Evolutionary conservation across 202 grass and related monocot genomes (phyloP), one percentile per base, ranked within the genome.

Genomic region (Saccharum hybrid): DNA sequence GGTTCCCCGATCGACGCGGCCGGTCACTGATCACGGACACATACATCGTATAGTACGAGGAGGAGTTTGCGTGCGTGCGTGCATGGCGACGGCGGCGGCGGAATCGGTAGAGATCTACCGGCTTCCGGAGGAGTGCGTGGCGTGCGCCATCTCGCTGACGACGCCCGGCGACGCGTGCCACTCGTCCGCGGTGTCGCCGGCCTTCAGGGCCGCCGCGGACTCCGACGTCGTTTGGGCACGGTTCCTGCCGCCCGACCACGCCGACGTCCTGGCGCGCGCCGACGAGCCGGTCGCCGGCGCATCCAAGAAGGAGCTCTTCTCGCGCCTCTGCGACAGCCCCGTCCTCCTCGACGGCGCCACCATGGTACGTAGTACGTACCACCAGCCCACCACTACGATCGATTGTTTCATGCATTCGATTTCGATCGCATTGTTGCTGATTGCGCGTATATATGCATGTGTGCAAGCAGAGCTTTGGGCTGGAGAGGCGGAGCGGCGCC

Each of bases 241-340:
- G 0, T 96, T 98, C 77, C 83, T 96, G 12, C 96, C 93, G 30
- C 39, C 45, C 1, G 96, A 98, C 78, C 82, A 49, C 75, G 73
- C 54, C 11, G 62, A 86, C 68, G 86, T 98, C 18, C 83, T 96
- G 3, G 78, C 85, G 34, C 81, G 87, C 28, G 81, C 93, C 52
- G 83, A 83, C 45, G 80, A 81, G 22, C 84, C 64, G 0, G 48
- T 68, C 1, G 34, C 0, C 21, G 38, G 38, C 0, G 46, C 23
- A 16, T 90, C 91, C 39, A 92, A 86, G 88, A 93, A 91, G 77
- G 93, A 94, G 2, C 91, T 96, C 78, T 98, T 94, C 88, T 68
- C 90, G 28, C 82, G 83, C 3, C 89, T 98, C 67, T 96, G 87
- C 86, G 73, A 82, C 63, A 46, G 13, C 5, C 89, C 90, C 2